Percentiles rank a stretch among this genome's conserved stretches.
Evolutionary conservation across 768 basidiomycete species (phyloP).

Genomic region (Pisolithus orientalis): DNA sequence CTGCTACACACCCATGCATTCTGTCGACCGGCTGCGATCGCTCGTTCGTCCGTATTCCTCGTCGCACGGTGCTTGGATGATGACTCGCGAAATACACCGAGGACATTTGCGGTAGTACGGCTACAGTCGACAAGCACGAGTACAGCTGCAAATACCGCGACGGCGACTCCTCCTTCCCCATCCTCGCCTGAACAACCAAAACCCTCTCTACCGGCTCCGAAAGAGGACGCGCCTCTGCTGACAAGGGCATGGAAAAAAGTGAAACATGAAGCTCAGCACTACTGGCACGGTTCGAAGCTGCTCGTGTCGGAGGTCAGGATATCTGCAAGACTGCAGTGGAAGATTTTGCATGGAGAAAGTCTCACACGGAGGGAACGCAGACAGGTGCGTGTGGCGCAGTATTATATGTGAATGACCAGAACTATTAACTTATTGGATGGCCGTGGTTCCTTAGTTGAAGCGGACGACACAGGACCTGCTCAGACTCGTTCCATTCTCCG

Average conservation of each 20-base stretch:
- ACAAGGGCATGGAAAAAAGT: conserved; percentile 84
- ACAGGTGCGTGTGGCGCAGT: conserved; percentile 50
- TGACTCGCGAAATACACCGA: conserved; percentile 1
- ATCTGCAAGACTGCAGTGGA: conserved; percentile 80
- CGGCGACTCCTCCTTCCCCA: conserved; percentile 10
- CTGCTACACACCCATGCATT: conserved; percentile 12
- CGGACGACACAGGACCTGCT: conserved; percentile 92
- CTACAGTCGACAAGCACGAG: neutral
- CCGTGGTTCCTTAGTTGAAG: conserved; percentile 50
- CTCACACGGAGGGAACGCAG: conserved; percentile 90
- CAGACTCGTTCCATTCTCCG: conserved; percentile 90
- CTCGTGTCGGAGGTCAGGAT: conserved; percentile 93
- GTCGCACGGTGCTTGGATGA: conserved; percentile 1
- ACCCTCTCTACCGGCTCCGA: conserved; percentile 42
- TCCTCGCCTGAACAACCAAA: conserved; percentile 27
- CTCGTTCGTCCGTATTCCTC: conserved; percentile 22
- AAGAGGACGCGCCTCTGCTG: conserved; percentile 40
- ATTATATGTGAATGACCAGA: neutral
- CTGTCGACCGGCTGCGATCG: conserved; percentile 4
- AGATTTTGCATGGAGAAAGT: conserved; percentile 85
- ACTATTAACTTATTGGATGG: neutral
- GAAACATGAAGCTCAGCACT: conserved; percentile 94
- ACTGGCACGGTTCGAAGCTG: conserved; percentile 95
- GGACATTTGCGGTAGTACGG: neutral
- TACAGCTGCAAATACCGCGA: conserved; percentile 6